A percentile compares a stretch with the other conserved stretches of the same genome.
Evolutionary conservation across 306 rosid species (phyloP).

Genomic region (Glycyrrhiza uralensis): DNA sequence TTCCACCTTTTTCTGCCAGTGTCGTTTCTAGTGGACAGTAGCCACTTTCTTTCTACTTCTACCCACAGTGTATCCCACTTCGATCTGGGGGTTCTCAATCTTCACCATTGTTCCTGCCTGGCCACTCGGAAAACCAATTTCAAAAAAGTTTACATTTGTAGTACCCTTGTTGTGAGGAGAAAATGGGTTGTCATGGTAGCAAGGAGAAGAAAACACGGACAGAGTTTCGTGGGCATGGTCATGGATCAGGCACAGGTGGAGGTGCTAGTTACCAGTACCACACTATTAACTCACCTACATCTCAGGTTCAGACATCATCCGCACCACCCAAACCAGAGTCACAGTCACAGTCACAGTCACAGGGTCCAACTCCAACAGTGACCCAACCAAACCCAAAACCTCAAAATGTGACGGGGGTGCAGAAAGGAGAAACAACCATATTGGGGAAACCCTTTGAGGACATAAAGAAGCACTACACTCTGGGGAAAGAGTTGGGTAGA

Average conservation of each 20-base stretch:
- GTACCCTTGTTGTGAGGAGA: background rate
- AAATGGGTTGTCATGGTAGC: conserved; percentile 77
- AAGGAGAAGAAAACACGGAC: conserved; percentile 35
- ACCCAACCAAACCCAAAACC: conserved; percentile 27
- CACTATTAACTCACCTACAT: conserved; percentile 23
- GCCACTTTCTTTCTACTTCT: too few relatives aligned
- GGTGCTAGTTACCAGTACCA: conserved; percentile 21
- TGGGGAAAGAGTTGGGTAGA: conserved; percentile 82
- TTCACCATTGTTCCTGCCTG: background rate
- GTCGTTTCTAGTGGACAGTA: background rate
- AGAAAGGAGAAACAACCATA: conserved; percentile 43
- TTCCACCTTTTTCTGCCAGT: too few relatives aligned
- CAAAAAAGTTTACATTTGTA: background rate
- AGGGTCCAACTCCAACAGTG: background rate
- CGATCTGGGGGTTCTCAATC: too few relatives aligned
- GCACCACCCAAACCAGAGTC: conserved; percentile 2
- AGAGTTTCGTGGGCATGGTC: conserved; percentile 11
- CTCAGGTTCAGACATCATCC: conserved; percentile 9
- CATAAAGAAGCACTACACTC: conserved; percentile 52
- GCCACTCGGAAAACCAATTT: too few relatives aligned
- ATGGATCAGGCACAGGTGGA: conserved; percentile 22
- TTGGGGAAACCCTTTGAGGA: conserved; percentile 71
- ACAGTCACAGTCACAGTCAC: conserved; percentile 25
- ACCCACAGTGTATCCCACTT: too few relatives aligned
- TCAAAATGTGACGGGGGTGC: conserved; percentile 27